Base-by-base conservation (phyloP, 352 stramenopile species). In the Phytophthora sojae region DNA sequence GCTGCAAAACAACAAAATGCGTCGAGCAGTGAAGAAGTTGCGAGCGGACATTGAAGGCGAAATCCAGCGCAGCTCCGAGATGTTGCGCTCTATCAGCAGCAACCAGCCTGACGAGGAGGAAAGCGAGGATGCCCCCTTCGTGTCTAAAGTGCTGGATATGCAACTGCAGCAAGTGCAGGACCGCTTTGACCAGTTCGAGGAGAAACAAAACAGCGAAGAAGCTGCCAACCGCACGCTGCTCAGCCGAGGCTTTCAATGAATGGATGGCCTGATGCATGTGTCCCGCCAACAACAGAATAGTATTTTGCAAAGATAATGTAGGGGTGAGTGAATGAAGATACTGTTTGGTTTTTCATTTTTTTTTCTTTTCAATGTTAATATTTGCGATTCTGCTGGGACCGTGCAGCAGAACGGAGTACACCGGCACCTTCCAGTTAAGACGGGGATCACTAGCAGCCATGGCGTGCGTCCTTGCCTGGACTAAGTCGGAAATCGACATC, bases 1-100 rank as follows among this genome's bases (percentile, higher is more conserved):
- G 59, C 51, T 73, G 23, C 69, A 73, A 29, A 66, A 66, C 39
- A 73, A 62, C 29, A 68, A 59, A 52, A 51, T 64, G 19, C 64
- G 50, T 35, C 59, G 53, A 29, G 49, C 64, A 5, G 42, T 60
- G 6, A 50, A 11, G 19, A 64, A 70, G 30, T 25, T 77, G 30
- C 39, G 69, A 44, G 64, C 58, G 1, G 44, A 51, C 3, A 47
- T 77, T 30, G 69, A 73, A 35, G 30, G 23, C 8, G 59, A 73
- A 51, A 35, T 73, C 12, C 54, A 57, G 39, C 69, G 58, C 54
- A 70, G 51, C 32, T 59, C 64, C 1, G 64, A 70, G 25, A 73
- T 69, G 59, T 32, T 77, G 39, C 26, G 44, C 7, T 73, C 64
- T 2, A 66, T 77, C n/a, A 63, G 69, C 25, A 64, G 45, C 3